Evolutionary conservation across 768 basidiomycete species (phyloP).

Genomic region (Agaricus sinodeliciosus): DNA sequence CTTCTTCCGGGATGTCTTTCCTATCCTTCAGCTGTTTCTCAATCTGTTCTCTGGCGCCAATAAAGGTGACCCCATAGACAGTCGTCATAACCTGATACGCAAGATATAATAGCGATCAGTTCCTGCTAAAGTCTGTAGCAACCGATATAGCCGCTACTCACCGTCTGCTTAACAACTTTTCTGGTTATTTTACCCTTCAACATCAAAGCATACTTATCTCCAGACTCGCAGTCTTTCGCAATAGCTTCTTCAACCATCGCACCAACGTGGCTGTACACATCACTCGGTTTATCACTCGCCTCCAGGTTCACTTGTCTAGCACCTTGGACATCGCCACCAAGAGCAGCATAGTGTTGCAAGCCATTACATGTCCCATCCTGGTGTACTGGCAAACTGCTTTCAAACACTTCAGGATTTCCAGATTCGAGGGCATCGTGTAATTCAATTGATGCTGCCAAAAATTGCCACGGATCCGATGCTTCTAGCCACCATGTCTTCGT

Average conservation of each 20-base stretch:
- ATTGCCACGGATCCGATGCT: constrained; percentile 98
- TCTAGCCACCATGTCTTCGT: constrained; percentile 81
- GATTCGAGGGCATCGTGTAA: constrained; percentile 33
- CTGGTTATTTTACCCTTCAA: constrained; percentile 76
- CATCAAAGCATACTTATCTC: constrained; percentile 47
- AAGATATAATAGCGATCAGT: background rate
- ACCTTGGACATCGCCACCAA: constrained; percentile 87
- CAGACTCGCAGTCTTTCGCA: constrained; percentile 45
- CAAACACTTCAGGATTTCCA: constrained; percentile 43
- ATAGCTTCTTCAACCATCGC: constrained; percentile 74
- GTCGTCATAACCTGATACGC: constrained; percentile 86
- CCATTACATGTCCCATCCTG: constrained; percentile 99
- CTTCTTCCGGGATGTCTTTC: constrained; percentile 63
- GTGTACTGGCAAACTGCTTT: constrained; percentile 83
- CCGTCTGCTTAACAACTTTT: constrained; percentile 98
- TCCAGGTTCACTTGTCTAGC: constrained; percentile 90
- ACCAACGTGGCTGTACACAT: constrained; percentile 92
- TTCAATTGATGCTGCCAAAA: constrained; percentile 88
- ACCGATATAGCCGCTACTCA: constrained; percentile 24
- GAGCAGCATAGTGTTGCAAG: constrained; percentile 95
- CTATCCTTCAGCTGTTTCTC: constrained; percentile 79
- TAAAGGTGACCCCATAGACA: constrained; percentile 94
- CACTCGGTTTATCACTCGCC: constrained; percentile 79
- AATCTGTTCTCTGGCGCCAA: constrained; percentile 94
- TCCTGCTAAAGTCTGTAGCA: background rate